These are phyloP conservation scores for Rubroshorea leprosula DNA, from an alignment of 345 rosid genomes.

Conservation along the genomic window DNA sequence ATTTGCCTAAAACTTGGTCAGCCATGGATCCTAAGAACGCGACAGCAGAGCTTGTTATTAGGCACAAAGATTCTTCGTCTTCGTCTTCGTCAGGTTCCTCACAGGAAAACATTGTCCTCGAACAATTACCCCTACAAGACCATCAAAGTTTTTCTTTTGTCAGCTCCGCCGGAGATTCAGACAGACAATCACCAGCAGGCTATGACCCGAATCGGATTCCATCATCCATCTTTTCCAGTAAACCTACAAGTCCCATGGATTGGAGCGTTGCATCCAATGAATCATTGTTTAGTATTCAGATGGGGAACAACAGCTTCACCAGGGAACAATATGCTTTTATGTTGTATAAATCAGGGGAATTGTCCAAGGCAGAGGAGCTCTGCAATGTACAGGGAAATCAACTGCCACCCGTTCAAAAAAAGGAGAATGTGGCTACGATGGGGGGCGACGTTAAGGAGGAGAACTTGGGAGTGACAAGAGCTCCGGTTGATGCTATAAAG, in stretches of 20 bases:
- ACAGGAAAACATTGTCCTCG: slow-evolving; percentile 9
- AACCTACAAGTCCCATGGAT: slow-evolving; percentile 38
- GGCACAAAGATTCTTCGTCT: slow-evolving; percentile 4
- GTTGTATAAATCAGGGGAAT: slow-evolving; percentile 48
- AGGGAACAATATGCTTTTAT: slow-evolving; percentile 46
- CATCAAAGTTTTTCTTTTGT: background rate
- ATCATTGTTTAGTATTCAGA: slow-evolving; percentile 75
- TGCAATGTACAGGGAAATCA: slow-evolving; percentile 14
- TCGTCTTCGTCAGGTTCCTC: slow-evolving; percentile 21
- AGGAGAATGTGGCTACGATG: slow-evolving; percentile 17
- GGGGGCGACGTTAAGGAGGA: slow-evolving; percentile 2
- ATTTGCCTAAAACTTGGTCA: too few species aligned
- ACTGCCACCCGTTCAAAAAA: slow-evolving; percentile 31
- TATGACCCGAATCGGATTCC: slow-evolving; percentile 75
- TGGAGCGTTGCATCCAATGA: slow-evolving; percentile 94
- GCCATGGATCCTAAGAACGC: too few species aligned
- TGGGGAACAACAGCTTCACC: slow-evolving; percentile 49
- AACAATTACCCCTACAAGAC: background rate
- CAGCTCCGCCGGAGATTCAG: slow-evolving; percentile 20
- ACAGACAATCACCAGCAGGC: slow-evolving; percentile 20
- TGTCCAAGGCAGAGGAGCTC: slow-evolving; percentile 47
- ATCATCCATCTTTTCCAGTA: slow-evolving; percentile 42
- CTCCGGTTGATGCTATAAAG: background rate
- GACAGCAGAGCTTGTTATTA: background rate
- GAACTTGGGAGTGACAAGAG: slow-evolving; percentile 42